These are phyloP conservation scores for Lactarius vividus DNA, from an alignment of 768 basidiomycete species.

Conservation along the genomic window DNA sequence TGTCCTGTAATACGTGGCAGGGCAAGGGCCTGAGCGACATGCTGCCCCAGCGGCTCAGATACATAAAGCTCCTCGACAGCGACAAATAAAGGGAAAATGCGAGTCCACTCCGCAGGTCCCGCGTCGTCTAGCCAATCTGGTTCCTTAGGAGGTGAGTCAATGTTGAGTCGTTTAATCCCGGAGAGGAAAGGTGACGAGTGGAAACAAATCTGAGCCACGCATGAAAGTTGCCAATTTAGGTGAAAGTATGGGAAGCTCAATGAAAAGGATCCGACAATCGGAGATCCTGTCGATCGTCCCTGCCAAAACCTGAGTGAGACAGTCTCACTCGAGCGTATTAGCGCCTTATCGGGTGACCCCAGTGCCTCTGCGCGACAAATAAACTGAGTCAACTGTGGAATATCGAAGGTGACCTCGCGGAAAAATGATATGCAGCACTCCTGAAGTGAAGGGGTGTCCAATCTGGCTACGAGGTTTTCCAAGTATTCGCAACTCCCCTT, in stretches of 20 bases:
- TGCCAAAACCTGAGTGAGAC: background rate
- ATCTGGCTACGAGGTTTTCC: background rate
- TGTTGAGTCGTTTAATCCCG: background rate
- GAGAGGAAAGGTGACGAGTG: background rate
- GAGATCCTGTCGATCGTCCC: background rate
- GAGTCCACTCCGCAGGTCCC: background rate
- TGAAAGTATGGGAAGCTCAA: too few relatives aligned
- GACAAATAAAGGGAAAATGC: background rate
- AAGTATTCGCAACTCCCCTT: background rate
- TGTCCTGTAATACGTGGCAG: background rate
- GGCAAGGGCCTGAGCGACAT: background rate
- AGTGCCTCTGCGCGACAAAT: background rate
- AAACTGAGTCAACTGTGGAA: background rate
- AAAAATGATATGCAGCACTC: background rate
- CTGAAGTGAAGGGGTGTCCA: background rate
- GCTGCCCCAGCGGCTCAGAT: background rate
- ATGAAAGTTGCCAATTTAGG: background rate
- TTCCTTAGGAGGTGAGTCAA: background rate
- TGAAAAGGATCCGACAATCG: background rate
- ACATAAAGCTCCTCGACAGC: background rate
- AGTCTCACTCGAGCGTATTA: background rate
- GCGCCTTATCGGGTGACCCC: background rate
- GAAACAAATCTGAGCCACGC: background rate
- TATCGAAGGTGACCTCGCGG: background rate
- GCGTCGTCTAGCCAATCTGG: background rate